Base-by-base conservation (phyloP, 768 basidiomycete species). In the Russula olivacea region DNA sequence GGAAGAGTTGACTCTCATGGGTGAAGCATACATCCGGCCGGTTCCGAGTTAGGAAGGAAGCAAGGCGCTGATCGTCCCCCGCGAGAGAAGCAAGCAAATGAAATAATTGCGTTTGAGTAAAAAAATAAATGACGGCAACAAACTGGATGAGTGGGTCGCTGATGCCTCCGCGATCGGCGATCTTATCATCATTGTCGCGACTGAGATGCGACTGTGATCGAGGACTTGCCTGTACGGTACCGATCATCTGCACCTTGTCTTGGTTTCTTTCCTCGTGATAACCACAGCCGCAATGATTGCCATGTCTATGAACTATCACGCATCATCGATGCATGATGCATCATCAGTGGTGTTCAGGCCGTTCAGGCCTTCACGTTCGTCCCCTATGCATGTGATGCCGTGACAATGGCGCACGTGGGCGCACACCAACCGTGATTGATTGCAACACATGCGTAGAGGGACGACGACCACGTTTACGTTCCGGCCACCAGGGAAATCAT, bases 41-140 rank as follows among this genome's bases (percentile, higher is more conserved):
- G 50, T n/a, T 53, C 61, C 61, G 55, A 57, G 50, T 34, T 45
- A 11, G n/a, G 55, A 36, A 38, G 32, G 11, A n/a, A n/a, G n/a
- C n/a, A n/a, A 11, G 17, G 23, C 55, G 40, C 38, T 53, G 61
- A 63, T 59, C 62, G 17, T 17, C 56, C 28, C 12, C 25, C 19
- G 28, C 41, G 40, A 47, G 45, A 41, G 53, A 55, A 55, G 55
- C 28, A n/a, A n/a, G 28, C 55, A 43, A 1, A n/a, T 53, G 52
- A 53, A 36, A 53, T 56, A 49, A 25, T 47, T 12, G 38, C 38
- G 38, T 40, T 40, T 36, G 36, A 36, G 36, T 36, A 12, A 8
- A 12, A 12, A 34, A 34, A 34, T 21, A 38, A 3, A 14, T 38
- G 58, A 30, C 19, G 12, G 23, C 58, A 21, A 25, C 17, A 25